These are phyloP conservation scores for Chytridiales sp. DNA, from an alignment of 371 early-diverging fungal species.

Conservation along the genomic window DNA sequence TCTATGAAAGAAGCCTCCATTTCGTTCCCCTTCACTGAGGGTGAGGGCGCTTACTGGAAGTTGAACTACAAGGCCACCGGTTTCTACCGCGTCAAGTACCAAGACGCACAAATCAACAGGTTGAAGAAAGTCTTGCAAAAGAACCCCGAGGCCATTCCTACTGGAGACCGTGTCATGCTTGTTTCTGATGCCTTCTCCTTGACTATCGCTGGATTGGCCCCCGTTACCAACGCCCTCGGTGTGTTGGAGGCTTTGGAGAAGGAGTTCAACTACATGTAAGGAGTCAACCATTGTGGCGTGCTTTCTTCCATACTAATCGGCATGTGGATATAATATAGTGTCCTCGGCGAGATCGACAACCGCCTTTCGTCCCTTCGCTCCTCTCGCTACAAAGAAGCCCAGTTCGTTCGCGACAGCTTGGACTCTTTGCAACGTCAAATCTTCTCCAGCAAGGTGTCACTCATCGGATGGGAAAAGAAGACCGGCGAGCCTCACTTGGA, in stretches of 20 bases:
- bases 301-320: neutral
- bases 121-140: slow-evolving; percentile 31
- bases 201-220: slow-evolving; percentile 59
- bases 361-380: slow-evolving; percentile 27
- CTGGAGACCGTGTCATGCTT: slow-evolving; percentile 49
- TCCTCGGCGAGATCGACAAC: slow-evolving; percentile 45
- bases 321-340: slow-evolving; percentile 16
- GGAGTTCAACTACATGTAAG: slow-evolving; percentile 63
- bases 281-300: neutral
- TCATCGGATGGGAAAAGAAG: slow-evolving; percentile 49
- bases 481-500: slow-evolving; percentile 36
- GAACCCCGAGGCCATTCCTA: slow-evolving; percentile 36
- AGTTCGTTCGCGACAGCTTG: slow-evolving; percentile 40
- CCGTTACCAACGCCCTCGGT: slow-evolving; percentile 61
- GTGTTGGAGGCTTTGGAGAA: slow-evolving; percentile 59
- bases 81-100: slow-evolving; percentile 54
- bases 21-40: slow-evolving; percentile 45
- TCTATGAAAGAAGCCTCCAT: slow-evolving; percentile 36
- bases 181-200: slow-evolving; percentile 59
- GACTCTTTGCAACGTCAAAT: slow-evolving; percentile 41
- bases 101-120: slow-evolving; percentile 30
- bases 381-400: slow-evolving; percentile 43
- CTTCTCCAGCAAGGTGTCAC: slow-evolving; percentile 41
- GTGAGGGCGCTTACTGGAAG: slow-evolving; percentile 41
- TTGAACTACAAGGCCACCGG: slow-evolving; percentile 55